These are phyloP conservation scores for Sporothrix schenckii DNA, from an alignment of 2,329 filamentous ascomycete species.

Conservation along the genomic window DNA sequence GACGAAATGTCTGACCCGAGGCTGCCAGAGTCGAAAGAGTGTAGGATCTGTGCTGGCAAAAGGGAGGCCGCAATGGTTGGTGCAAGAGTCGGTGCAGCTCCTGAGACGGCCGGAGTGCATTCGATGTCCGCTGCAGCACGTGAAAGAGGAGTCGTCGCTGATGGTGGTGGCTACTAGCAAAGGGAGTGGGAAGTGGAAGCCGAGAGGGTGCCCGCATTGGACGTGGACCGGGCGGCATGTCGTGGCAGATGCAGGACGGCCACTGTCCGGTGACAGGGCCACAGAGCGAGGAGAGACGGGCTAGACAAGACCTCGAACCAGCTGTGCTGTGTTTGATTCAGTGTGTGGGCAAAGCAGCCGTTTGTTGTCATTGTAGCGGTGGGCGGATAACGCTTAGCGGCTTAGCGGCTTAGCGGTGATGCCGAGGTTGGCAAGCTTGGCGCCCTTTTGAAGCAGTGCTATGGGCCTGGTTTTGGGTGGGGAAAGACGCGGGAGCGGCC, in stretches of 20 bases:
- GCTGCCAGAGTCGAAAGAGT: background rate
- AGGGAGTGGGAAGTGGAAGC: background rate
- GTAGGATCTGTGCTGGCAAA: background rate
- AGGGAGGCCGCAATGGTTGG: background rate
- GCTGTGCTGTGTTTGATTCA: background rate
- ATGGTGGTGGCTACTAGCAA: background rate
- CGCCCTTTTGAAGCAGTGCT: background rate
- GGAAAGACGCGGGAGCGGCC: background rate
- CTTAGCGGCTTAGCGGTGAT: background rate
- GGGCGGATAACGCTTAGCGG: constrained; percentile 28
- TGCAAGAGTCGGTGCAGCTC: background rate
- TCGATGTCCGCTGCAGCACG: background rate
- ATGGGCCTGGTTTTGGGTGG: background rate
- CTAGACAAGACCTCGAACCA: background rate
- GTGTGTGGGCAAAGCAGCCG: background rate
- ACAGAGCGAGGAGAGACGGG: background rate
- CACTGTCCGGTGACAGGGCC: too few relatives aligned
- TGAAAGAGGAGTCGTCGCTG: constrained; percentile 19
- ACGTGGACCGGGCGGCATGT: constrained; percentile 26
- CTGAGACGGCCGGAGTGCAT: background rate
- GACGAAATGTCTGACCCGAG: too few relatives aligned
- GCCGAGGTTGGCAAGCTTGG: constrained; percentile 24
- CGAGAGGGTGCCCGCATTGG: constrained; percentile 18
- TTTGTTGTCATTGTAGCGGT: background rate
- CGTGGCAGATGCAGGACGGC: background rate